Conservation (phyloP, 169 alveolate species). For the Perkinsus chesapeaki region DNA sequence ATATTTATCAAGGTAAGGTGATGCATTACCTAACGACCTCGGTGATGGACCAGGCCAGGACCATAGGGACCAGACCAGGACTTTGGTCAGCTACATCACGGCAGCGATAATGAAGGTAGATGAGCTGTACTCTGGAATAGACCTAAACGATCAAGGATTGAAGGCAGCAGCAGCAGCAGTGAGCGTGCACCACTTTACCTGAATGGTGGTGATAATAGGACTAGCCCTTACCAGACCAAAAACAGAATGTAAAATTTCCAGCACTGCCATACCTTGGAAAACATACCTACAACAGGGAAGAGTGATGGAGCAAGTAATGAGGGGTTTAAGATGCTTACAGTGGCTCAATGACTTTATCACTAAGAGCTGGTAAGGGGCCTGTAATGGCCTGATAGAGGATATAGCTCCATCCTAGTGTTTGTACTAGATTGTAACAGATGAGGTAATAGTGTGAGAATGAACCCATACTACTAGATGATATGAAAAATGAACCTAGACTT, state of each 20-base stretch:
- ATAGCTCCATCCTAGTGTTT: background rate
- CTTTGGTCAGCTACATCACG: background rate
- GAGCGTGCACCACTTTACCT: background rate
- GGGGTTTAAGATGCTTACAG: too few species aligned
- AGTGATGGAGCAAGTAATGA: background rate
- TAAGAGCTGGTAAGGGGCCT: background rate
- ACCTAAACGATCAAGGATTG: background rate
- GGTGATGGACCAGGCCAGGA: background rate
- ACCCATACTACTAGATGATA: too few species aligned
- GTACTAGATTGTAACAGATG: background rate
- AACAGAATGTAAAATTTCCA: background rate
- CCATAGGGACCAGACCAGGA: background rate
- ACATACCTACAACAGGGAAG: background rate
- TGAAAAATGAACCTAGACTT: too few species aligned
- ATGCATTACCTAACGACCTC: background rate
- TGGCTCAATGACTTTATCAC: background rate
- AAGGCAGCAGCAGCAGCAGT: background rate
- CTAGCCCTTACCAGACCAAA: background rate
- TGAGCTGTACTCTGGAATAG: background rate
- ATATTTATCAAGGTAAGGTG: background rate
- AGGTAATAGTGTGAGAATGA: background rate
- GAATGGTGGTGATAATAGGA: background rate
- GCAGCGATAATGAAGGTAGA: background rate
- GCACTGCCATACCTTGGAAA: background rate
- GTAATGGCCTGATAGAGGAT: background rate